phyloP scores from a whole-genome alignment of 768 basidiomycete genomes.

The Rhizopogon salebrosus region DNA sequence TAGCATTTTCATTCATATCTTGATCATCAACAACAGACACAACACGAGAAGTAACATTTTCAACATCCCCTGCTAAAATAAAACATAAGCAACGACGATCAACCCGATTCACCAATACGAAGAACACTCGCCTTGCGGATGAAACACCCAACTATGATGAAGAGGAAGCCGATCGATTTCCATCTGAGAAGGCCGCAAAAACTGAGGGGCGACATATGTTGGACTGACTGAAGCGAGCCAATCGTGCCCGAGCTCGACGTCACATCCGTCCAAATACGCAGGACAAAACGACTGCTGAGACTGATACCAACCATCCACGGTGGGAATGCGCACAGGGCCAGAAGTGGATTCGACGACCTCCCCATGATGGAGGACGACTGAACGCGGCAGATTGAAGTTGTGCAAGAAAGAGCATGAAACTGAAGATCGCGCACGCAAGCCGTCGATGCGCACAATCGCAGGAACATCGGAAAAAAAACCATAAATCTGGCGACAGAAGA shows the following conservation, averaged over 20 bases:
- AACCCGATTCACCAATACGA: too few relatives aligned
- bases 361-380: background rate
- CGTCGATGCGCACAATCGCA: too few relatives aligned
- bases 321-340: background rate
- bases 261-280: background rate
- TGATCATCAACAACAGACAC: background rate
- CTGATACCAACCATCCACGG: background rate
- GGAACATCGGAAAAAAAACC: too few relatives aligned
- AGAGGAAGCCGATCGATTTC: background rate
- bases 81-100: too few relatives aligned
- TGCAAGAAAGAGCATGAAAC: background rate
- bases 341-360: background rate
- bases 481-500: too few relatives aligned
- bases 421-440: too few relatives aligned
- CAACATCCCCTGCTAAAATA: too few relatives aligned
- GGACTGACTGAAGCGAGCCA: background rate
- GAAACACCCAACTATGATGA: background rate
- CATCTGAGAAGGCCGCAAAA: background rate
- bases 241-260: background rate
- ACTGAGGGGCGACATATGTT: background rate
- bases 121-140: background rate
- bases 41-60: background rate
- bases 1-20: too few relatives aligned
- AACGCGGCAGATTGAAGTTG: background rate
- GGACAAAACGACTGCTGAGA: background rate